A percentile compares a stretch with the other conserved stretches of the same genome.
These are phyloP conservation scores for Blastobotrys elegans DNA, from an alignment of 1,139 yeast genomes.

Conservation along the genomic window DNA sequence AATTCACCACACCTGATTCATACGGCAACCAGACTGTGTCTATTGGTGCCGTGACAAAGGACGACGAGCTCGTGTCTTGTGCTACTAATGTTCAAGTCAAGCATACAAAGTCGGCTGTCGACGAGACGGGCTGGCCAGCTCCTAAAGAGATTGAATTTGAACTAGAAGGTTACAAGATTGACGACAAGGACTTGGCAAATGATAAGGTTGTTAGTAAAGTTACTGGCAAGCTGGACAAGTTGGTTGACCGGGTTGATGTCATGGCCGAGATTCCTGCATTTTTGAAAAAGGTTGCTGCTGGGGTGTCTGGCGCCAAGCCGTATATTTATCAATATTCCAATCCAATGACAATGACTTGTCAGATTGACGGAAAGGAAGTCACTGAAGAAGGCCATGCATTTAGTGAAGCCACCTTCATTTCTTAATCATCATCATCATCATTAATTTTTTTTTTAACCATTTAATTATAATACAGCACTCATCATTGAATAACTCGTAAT, in stretches of 20 bases:
- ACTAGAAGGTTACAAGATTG: conserved; percentile 46
- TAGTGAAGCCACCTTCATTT: conserved; percentile 72
- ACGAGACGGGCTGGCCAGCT: conserved; percentile 89
- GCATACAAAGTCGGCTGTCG: conserved; percentile 52
- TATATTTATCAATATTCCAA: conserved; percentile 88
- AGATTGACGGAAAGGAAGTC: conserved; percentile 33
- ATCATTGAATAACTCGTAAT: conserved; percentile 58
- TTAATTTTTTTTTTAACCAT: background rate
- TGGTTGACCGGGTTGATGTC: conserved; percentile 90
- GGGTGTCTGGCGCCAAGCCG: conserved; percentile 94
- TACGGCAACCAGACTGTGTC: conserved; percentile 80
- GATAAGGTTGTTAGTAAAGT: conserved; percentile 34
- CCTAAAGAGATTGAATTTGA: conserved; percentile 65
- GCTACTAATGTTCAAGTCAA: conserved; percentile 61
- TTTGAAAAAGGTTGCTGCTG: conserved; percentile 87
- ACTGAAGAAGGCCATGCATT: conserved; percentile 66
- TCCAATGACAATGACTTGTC: conserved; percentile 36
- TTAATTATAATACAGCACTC: conserved; percentile 37
- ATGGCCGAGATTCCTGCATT: conserved; percentile 96
- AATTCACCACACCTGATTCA: conserved; percentile 88
- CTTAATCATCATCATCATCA: conserved; percentile 19
- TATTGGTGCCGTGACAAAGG: conserved; percentile 65
- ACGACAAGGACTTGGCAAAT: conserved; percentile 38
- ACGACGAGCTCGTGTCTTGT: conserved; percentile 59
- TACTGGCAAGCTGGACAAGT: conserved; percentile 40